Evolutionary conservation across 2,329 filamentous ascomycete species (phyloP).

Genomic region (Aspergillus aculeatus): DNA sequence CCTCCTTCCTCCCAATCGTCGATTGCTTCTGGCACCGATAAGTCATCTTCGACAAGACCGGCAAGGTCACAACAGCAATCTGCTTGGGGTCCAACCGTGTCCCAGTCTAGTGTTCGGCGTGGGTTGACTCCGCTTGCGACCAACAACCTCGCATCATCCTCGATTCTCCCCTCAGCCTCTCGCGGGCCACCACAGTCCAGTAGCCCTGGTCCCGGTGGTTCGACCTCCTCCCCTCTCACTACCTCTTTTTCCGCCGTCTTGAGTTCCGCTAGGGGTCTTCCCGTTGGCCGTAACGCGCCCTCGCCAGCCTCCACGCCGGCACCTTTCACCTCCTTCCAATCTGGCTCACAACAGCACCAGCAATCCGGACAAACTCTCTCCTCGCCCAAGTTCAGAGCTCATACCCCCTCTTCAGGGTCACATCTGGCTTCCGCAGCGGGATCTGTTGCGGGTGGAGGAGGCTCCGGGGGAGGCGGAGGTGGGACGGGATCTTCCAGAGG

Average conservation of each 20-base stretch:
- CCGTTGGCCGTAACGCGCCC: slow-evolving; percentile 52
- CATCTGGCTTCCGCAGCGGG: slow-evolving; percentile 58
- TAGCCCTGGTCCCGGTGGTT: slow-evolving; percentile 49
- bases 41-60: slow-evolving; percentile 46
- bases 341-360: slow-evolving; percentile 55
- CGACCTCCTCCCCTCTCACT: slow-evolving; percentile 52
- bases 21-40: slow-evolving; percentile 53
- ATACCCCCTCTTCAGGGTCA: slow-evolving; percentile 54
- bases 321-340: slow-evolving; percentile 54
- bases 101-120: slow-evolving; percentile 56
- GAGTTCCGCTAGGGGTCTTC: slow-evolving; percentile 50
- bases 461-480: slow-evolving; percentile 50
- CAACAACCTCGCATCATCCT: slow-evolving; percentile 46
- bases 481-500: slow-evolving; percentile 58
- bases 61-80: slow-evolving; percentile 49
- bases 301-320: slow-evolving; percentile 56
- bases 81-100: slow-evolving; percentile 57
- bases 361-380: slow-evolving; percentile 54
- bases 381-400: slow-evolving; percentile 56
- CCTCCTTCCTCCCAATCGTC: slow-evolving; percentile 52
- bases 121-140: slow-evolving; percentile 59
- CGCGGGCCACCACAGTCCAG: slow-evolving; percentile 48
- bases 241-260: slow-evolving; percentile 55
- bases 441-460: slow-evolving; percentile 52
- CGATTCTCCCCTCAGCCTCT: slow-evolving; percentile 42